Evolutionary conservation across 345 rosid genomes (phyloP), one percentile per base, ranked within the genome.

Genomic region (Aquilaria yunnanensis): DNA sequence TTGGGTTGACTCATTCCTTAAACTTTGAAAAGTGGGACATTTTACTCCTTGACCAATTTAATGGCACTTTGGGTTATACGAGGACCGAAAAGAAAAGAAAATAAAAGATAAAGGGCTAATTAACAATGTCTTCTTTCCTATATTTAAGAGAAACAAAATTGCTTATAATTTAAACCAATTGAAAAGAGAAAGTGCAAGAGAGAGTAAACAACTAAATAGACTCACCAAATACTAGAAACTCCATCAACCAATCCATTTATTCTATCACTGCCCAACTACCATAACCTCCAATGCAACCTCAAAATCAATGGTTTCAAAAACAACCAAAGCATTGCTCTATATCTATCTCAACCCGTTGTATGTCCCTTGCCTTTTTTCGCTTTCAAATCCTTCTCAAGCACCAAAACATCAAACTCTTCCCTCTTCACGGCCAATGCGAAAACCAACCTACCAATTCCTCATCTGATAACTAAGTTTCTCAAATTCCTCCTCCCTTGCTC

Each of bases 361-460:
- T 94, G 91, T 8, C 99, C 97, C 72, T 94, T 96, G 49, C 97
- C 99, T 76, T 97, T 85, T n/a, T 90, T 60, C 2, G 97, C 97
- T 69, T 96, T 94, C 70, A 83, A 5, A 72, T 94, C 99, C 70
- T 67, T 88, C 80, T 94, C 99, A 66, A 94, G 86, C 75, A 94
- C 92, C 64, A 82, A 13, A 41, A 94, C 96, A 51, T 90, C 92
- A 60, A 90, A 88, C 9, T 96, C 96, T 68, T 86, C 88, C 77
- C 60, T 94, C 73, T 80, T 88, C 11, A 93, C 97, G 12, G 99
- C 96, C 70, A 94, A 61, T 11, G 97, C 97, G 59, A 90, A 78
- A 43, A 90, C 96, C 69, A 90, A 56, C 9, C 97, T 96, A 13
- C 96, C 96, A 63, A 90, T 90, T 50, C 96, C 99, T 54, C 89